Percentiles rank a stretch among this genome's conserved stretches.
phyloP scores from a whole-genome alignment of 2,329 filamentous ascomycete species.

The Thermothelomyces thermophilus region DNA sequence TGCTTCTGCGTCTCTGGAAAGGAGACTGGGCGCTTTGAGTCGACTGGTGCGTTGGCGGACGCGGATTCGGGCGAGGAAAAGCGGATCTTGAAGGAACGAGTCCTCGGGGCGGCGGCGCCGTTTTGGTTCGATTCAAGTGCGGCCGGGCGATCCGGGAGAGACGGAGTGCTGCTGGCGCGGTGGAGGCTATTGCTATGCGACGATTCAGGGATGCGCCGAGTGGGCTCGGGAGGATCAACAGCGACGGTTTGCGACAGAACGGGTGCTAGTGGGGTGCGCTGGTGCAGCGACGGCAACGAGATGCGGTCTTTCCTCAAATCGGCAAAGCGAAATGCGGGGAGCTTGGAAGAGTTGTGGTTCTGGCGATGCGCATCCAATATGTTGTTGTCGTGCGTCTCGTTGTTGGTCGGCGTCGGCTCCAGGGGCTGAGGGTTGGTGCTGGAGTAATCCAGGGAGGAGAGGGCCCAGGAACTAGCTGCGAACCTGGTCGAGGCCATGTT shows the following conservation, averaged over 20 bases:
- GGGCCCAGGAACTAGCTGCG: constrained; percentile 11
- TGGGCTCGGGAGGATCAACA: constrained; percentile 16
- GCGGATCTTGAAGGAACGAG: constrained; percentile 36
- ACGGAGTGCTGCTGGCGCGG: constrained; percentile 21
- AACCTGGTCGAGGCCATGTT: constrained; percentile 25
- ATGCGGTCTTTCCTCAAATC: constrained; percentile 38
- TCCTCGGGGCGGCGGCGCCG: constrained; percentile 19
- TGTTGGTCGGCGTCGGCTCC: constrained; percentile 4
- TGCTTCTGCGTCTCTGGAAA: constrained; percentile 32
- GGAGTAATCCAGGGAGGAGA: constrained; percentile 1
- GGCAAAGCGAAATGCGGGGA: constrained; percentile 49
- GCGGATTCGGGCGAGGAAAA: constrained; percentile 24
- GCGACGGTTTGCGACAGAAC: constrained; percentile 30
- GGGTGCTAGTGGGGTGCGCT: constrained; percentile 36
- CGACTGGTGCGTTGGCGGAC: constrained; percentile 18
- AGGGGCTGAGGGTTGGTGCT: constrained; percentile 9
- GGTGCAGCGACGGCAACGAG: constrained; percentile 30
- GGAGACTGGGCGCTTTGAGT: constrained; percentile 32
- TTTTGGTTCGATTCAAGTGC: constrained; percentile 20
- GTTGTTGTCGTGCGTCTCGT: constrained; percentile 14
- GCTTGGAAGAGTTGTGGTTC: constrained; percentile 48
- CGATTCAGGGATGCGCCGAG: constrained; percentile 23
- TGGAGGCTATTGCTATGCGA: constrained; percentile 23
- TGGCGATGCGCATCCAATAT: constrained; percentile 43
- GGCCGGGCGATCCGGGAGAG: constrained; percentile 14